Conservation (phyloP, 345 rosid species). For the Cardiospermum halicacabum region DNA sequence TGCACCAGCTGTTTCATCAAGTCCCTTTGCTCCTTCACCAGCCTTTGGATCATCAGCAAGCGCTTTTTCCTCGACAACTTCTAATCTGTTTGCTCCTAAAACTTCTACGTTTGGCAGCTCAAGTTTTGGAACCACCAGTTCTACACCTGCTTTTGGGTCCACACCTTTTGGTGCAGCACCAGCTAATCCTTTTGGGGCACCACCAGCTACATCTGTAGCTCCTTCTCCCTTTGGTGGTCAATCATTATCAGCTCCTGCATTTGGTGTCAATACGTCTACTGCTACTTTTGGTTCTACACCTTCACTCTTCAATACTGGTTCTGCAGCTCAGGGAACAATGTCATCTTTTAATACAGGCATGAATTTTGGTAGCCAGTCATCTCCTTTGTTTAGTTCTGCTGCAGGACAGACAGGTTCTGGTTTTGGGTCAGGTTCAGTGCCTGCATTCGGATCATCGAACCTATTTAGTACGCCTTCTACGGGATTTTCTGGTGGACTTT, state of each 20-base stretch:
- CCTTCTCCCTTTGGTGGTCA: slow-evolving; percentile 45
- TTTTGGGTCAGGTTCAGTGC: slow-evolving; percentile 45
- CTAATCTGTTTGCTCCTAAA: slow-evolving; percentile 55
- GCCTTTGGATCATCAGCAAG: slow-evolving; percentile 47
- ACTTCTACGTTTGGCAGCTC: slow-evolving; percentile 34
- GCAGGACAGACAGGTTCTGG: slow-evolving; percentile 55
- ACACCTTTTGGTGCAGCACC: slow-evolving; percentile 34
- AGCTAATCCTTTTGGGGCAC: slow-evolving; percentile 48
- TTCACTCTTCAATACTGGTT: slow-evolving; percentile 45
- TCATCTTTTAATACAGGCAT: slow-evolving; percentile 36
- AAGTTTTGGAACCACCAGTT: slow-evolving; percentile 35
- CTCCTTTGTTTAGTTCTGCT: slow-evolving; percentile 51
- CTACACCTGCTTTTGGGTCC: slow-evolving; percentile 31
- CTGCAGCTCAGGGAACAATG: slow-evolving; percentile 35
- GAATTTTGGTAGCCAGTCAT: slow-evolving; percentile 47
- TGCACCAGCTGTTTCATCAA: slow-evolving; percentile 42
- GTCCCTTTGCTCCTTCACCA: slow-evolving; percentile 43
- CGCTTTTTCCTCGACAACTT: slow-evolving; percentile 39
- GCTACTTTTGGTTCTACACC: slow-evolving; percentile 58
- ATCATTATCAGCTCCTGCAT: slow-evolving; percentile 43
- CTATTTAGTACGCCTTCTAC: slow-evolving; percentile 48
- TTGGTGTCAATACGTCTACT: slow-evolving; percentile 39
- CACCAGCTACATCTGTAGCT: slow-evolving; percentile 32
- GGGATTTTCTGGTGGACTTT: slow-evolving; percentile 38
- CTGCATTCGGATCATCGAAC: slow-evolving; percentile 51